phyloP scores from a whole-genome alignment of 768 basidiomycete species.

The Podaxis carcinomalis region DNA sequence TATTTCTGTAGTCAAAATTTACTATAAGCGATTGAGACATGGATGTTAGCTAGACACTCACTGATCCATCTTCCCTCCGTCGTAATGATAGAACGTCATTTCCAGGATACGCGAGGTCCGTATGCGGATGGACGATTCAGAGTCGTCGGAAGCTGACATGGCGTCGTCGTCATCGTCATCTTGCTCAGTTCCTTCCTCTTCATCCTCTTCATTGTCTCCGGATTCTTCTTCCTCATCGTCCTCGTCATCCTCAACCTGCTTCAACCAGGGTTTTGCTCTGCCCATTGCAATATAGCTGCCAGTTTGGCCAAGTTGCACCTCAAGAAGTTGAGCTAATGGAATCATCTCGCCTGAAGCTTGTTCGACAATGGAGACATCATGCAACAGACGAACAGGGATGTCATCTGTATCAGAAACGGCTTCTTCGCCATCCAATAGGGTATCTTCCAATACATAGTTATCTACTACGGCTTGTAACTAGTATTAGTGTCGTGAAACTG shows the following conservation, averaged over 20 bases:
- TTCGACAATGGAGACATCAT: slow-evolving; percentile 52
- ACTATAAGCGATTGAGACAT: neutral
- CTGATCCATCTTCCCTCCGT: slow-evolving; percentile 37
- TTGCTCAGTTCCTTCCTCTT: slow-evolving; percentile 17
- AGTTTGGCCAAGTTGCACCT: slow-evolving; percentile 21
- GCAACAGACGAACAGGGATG: slow-evolving; percentile 54
- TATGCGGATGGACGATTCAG: neutral
- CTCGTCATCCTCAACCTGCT: slow-evolving; percentile 24
- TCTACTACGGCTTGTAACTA: neutral
- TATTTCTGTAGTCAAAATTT: slow-evolving; percentile 35
- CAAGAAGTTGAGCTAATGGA: slow-evolving; percentile 33
- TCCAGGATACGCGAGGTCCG: slow-evolving; percentile 39
- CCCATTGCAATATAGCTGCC: slow-evolving; percentile 34
- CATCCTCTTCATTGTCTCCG: slow-evolving; percentile 13
- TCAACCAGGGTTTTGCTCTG: slow-evolving; percentile 34
- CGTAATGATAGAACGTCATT: slow-evolving; percentile 41
- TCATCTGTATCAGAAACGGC: slow-evolving; percentile 32
- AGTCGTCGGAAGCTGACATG: neutral
- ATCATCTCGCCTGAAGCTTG: slow-evolving; percentile 31
- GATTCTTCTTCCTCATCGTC: slow-evolving; percentile 18
- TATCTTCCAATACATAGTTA: slow-evolving; percentile 33
- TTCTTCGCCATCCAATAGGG: slow-evolving; percentile 36
- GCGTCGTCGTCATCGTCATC: slow-evolving; percentile 6
- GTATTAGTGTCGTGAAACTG: slow-evolving; percentile 9
- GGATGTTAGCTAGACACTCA: slow-evolving; percentile 21